Conservation (phyloP, 2,329 filamentous ascomycete genomes). For the Stachybotrys chlorohalonatus region DNA sequence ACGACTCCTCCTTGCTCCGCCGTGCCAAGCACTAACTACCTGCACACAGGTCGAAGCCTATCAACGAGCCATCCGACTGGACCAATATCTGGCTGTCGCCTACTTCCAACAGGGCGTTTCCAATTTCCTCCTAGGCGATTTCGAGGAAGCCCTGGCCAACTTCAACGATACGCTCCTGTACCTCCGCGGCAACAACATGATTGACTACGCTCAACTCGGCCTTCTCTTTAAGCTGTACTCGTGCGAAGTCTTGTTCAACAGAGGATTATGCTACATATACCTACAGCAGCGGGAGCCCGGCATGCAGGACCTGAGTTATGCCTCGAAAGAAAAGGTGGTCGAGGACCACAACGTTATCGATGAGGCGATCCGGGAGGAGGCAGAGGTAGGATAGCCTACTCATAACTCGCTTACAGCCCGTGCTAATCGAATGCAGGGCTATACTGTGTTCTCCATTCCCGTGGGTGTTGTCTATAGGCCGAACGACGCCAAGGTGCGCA, state of each 20-base stretch:
- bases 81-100: constrained; percentile 92
- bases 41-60: constrained; percentile 75
- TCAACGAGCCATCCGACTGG: constrained; percentile 79
- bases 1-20: neutral
- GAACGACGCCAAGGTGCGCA: constrained; percentile 96
- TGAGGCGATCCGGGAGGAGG: constrained; percentile 87
- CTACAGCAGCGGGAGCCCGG: constrained; percentile 84
- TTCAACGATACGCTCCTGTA: constrained; percentile 98
- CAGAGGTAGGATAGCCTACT: constrained; percentile 54
- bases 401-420: neutral
- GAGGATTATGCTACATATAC: constrained; percentile 95
- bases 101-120: constrained; percentile 99
- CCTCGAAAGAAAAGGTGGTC: constrained; percentile 91
- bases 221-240: constrained; percentile 95
- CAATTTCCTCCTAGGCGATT: constrained; percentile 94
- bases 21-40: constrained; percentile 2
- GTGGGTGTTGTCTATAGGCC: constrained; percentile 92
- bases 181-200: constrained; percentile 89
- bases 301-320: constrained; percentile 82
- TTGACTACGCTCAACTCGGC: constrained; percentile 94
- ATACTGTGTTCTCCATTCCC: constrained; percentile 97
- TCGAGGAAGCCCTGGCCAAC: constrained; percentile 93
- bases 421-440: constrained; percentile 51
- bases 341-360: constrained; percentile 97
- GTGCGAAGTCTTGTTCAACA: constrained; percentile 95